Conservation (phyloP, 768 basidiomycete species). For the Boletus rufocinnamomeus region DNA sequence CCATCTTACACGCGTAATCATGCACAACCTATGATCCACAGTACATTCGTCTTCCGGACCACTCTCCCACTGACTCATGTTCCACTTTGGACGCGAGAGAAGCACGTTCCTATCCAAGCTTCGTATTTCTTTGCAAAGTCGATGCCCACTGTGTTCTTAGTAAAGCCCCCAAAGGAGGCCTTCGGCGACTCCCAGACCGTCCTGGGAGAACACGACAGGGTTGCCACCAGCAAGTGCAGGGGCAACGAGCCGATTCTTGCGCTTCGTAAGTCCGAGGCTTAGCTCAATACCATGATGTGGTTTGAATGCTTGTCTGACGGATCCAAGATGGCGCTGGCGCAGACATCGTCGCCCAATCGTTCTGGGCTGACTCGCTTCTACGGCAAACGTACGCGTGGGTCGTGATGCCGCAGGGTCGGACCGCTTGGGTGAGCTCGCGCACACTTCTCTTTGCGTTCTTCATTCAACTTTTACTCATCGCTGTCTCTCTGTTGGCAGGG, state of each 20-base stretch:
- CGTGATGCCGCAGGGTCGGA: conserved; percentile 79
- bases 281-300: background rate
- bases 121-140: conserved; percentile 59
- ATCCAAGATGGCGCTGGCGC: conserved; percentile 83
- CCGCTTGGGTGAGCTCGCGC: conserved; percentile 66
- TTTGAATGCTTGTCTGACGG: conserved; percentile 4
- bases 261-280: conserved; percentile 50
- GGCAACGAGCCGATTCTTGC: conserved; percentile 56
- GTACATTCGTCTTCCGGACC: conserved; percentile 32
- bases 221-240: conserved; percentile 5
- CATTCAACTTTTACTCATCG: background rate
- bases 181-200: conserved; percentile 20
- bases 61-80: conserved; percentile 50
- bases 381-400: conserved; percentile 68
- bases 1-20: background rate
- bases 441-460: background rate
- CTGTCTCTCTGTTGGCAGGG: conserved; percentile 49
- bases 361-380: conserved; percentile 68
- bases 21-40: background rate
- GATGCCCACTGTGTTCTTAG: conserved; percentile 59
- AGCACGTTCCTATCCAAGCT: conserved; percentile 46
- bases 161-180: conserved; percentile 52
- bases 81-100: conserved; percentile 40
- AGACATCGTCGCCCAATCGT: conserved; percentile 53
- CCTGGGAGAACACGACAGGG: background rate